Evolutionary conservation across 225 moss, liverwort and hornwort genomes (phyloP).

Genomic region (Asterella californica): DNA sequence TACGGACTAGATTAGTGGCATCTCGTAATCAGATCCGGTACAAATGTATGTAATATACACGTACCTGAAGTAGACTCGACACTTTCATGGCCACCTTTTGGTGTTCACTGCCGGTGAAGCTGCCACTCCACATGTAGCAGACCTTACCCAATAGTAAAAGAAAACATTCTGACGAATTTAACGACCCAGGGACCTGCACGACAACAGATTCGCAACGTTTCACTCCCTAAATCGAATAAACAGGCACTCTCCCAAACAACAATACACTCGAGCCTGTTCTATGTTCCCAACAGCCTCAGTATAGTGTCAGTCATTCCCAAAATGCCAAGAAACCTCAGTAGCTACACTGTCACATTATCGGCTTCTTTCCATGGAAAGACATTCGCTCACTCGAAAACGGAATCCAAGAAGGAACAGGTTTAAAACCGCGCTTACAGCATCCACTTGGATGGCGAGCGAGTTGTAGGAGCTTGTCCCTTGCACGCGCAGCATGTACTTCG

Average conservation of each 20-base stretch:
- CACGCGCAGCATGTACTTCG: slow-evolving; percentile 65
- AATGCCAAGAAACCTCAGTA: not conserved
- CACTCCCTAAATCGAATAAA: not conserved
- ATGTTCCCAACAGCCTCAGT: not conserved
- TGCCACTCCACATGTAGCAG: slow-evolving; percentile 88
- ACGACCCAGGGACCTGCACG: slow-evolving; percentile 66
- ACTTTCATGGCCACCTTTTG: slow-evolving; percentile 74
- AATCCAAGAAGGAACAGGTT: not conserved
- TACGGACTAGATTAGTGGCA: not conserved
- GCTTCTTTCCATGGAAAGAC: not conserved
- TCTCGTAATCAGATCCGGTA: too few relatives aligned
- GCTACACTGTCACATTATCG: not conserved
- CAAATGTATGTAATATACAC: slow-evolving; percentile 7
- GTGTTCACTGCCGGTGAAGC: slow-evolving; percentile 60
- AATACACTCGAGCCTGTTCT: not conserved
- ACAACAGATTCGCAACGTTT: not conserved
- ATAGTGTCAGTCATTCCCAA: not conserved
- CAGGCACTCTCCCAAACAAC: not conserved
- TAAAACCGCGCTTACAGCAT: slow-evolving; percentile 49
- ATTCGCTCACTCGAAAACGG: not conserved
- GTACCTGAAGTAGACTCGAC: slow-evolving; percentile 71
- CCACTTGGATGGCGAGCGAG: slow-evolving; percentile 66
- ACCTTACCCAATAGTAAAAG: slow-evolving; percentile 69
- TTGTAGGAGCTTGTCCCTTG: slow-evolving; percentile 66
- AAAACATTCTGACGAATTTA: slow-evolving; percentile 90